Conservation (phyloP, 2,329 filamentous ascomycete species). For the Albophoma yamanashiensis region DNA sequence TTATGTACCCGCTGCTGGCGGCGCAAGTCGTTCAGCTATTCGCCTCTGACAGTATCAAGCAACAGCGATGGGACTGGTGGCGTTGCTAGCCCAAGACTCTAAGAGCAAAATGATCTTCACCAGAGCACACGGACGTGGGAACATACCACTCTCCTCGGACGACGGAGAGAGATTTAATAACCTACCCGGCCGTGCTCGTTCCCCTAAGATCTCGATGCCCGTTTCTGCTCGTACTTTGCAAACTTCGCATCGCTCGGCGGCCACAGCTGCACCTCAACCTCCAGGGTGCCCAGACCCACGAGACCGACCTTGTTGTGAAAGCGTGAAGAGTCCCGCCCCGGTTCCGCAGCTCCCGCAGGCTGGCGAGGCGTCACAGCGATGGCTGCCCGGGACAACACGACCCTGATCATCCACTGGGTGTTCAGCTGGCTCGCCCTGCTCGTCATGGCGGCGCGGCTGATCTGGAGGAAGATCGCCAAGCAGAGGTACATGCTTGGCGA, state of each 20-base stretch:
- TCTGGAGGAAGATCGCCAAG: constrained; percentile 8
- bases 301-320: not conserved
- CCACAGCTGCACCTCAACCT: not conserved
- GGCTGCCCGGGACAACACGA: not conserved
- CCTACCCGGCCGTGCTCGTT: not conserved
- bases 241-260: not conserved
- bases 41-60: not conserved
- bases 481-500: constrained; percentile 12
- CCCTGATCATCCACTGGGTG: constrained; percentile 12
- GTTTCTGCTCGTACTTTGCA: not conserved
- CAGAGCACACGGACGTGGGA: not conserved
- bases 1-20: too few species aligned
- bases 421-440: constrained; percentile 13
- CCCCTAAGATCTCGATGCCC: not conserved
- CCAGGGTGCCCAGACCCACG: not conserved
- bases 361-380: not conserved
- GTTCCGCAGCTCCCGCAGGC: not conserved
- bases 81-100: not conserved
- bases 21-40: too few species aligned
- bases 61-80: not conserved
- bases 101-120: not conserved
- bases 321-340: not conserved
- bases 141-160: not conserved
- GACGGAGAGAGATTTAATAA: not conserved
- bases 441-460: constrained; percentile 11